A percentile compares a stretch with the other conserved stretches of the same genome.
These are phyloP conservation scores for Gossypium turneri DNA, from an alignment of 345 rosid genomes.

Conservation along the genomic window DNA sequence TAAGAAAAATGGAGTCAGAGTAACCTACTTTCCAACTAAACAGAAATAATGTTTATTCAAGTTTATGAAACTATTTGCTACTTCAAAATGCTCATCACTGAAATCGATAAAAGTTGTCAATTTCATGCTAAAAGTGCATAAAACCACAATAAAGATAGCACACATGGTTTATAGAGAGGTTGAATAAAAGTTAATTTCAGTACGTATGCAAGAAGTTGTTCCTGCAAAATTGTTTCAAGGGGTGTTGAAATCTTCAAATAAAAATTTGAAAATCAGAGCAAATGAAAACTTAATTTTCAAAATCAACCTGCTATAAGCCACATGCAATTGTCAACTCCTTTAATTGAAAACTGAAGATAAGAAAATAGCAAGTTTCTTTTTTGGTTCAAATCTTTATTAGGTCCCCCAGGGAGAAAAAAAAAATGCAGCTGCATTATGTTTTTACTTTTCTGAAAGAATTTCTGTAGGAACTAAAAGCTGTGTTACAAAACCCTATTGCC, in stretches of 20 bases:
- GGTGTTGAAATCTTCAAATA: neutral
- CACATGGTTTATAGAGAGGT: neutral
- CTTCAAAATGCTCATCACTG: neutral
- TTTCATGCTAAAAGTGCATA: neutral
- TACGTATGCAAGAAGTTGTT: neutral
- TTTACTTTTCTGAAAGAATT: neutral
- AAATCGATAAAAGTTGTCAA: neutral
- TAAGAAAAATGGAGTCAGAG: no score
- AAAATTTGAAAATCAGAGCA: neutral
- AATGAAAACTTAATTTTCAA: neutral
- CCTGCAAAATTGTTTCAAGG: neutral
- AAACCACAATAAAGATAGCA: neutral
- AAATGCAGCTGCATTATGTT: neutral
- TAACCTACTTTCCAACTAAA: no score
- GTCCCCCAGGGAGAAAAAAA: neutral
- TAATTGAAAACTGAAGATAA: neutral
- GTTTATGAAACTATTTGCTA: neutral
- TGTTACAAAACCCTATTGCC: neutral
- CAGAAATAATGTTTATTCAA: neutral
- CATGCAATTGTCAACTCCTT: neutral
- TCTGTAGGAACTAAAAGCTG: neutral
- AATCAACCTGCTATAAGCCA: neutral
- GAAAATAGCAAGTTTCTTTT: neutral
- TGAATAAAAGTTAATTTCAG: neutral
- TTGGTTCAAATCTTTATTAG: neutral